Evolutionary conservation across 257 asterid genomes (phyloP), one percentile per base, ranked within the genome.

Genomic region (Coffea eugenioides): DNA sequence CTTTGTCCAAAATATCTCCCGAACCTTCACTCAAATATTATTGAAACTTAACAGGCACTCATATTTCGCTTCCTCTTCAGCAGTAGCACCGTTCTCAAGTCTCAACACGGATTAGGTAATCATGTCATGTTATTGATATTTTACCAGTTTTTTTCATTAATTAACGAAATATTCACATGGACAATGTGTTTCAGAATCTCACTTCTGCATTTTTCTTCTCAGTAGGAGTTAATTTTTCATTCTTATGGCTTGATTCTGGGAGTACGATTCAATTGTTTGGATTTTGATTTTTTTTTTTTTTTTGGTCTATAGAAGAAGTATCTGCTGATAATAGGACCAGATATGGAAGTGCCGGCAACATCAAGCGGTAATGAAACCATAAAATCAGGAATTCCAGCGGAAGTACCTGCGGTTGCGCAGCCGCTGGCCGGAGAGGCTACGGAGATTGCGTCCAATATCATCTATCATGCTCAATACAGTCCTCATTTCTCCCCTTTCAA

Each of bases 401-500:
- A 89, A 69, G 73, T 88, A 81, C 94, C 97, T 45, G 85, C 96
- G 31, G 84, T 88, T 74, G 92, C 97, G 8, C 88, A 92, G 77
- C 99, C 99, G 25, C 85, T 88, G 79, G 91, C 91, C 4, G 88
- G 78, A 71, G 87, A 88, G n/a, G 88, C 98, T 9, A 65, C 80
- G 54, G 97, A 91, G 83, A 92, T 96, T 81, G 98, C 98, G 3
- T 90, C 98, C 9, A 96, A 94, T 83, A 96, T 96, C 83, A 92
- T 80, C 79, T 96, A 94, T 84, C 99, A 96, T 77, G 91, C 97
- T 76, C 91, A 90, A 45, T 94, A 87, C 70, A 90, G 87, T 87
- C 99, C 99, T 87, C 98, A 91, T 88, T 96, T 92, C 80, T 92
- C 99, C 73, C 97, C 97, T 66, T 86, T 89, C 85, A 96, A 92